Percentiles rank a stretch among this genome's conserved stretches.
Evolutionary conservation across 2,329 filamentous ascomycete genomes (phyloP).

Genomic region (Fusarium domesticum): DNA sequence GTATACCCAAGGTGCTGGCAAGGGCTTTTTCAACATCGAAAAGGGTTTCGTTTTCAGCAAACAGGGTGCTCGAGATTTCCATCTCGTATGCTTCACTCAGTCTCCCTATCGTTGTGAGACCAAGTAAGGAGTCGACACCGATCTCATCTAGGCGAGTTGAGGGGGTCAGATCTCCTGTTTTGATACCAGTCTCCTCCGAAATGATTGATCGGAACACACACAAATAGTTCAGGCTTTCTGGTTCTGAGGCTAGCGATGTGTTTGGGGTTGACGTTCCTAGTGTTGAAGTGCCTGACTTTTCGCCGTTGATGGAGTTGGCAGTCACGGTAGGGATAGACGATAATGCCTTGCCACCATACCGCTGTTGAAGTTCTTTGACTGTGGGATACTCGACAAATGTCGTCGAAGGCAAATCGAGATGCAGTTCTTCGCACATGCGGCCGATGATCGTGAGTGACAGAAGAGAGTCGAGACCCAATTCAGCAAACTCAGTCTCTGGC

Average conservation of each 20-base stretch:
- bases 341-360: constrained; percentile 22
- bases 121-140: constrained; percentile 21
- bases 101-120: constrained; percentile 15
- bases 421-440: constrained; percentile 53
- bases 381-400: constrained; percentile 31
- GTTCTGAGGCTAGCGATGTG: constrained; percentile 16
- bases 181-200: constrained; percentile 20
- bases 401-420: constrained; percentile 46
- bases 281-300: constrained; percentile 49
- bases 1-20: constrained; percentile 1
- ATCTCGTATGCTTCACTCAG: constrained; percentile 27
- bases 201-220: constrained; percentile 14
- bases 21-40: constrained; percentile 19
- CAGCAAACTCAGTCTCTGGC: constrained; percentile 52
- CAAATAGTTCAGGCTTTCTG: constrained; percentile 6
- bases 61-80: constrained; percentile 15
- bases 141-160: constrained; percentile 17
- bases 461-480: constrained; percentile 57
- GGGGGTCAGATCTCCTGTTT: constrained; percentile 11
- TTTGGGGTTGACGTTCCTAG: constrained; percentile 17
- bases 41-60: constrained; percentile 18
- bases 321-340: constrained; percentile 60
- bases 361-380: constrained; percentile 14
- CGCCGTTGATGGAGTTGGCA: constrained; percentile 63
- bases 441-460: constrained; percentile 56